A percentile compares a stretch with the other conserved stretches of the same genome.
These are phyloP conservation scores for Lupinus albus DNA, from an alignment of 306 rosid genomes.

Conservation along the genomic window DNA sequence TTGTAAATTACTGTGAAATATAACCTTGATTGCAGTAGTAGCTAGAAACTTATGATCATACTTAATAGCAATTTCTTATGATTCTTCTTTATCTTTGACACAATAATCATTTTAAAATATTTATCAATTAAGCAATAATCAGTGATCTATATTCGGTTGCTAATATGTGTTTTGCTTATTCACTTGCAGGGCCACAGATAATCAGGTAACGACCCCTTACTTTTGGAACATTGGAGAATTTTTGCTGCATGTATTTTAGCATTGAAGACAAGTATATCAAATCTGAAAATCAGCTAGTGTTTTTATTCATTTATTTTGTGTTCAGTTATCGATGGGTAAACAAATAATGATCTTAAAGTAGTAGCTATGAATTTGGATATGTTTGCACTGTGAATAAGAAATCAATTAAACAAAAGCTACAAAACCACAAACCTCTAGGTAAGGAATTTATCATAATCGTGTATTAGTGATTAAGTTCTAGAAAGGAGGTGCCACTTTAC, in stretches of 20 bases:
- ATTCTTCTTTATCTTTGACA: constrained; percentile 18
- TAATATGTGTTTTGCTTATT: constrained; percentile 39
- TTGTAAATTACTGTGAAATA: constrained; percentile 6
- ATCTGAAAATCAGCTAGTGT: constrained; percentile 1
- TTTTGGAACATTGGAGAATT: constrained; percentile 18
- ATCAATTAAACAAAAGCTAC: not conserved
- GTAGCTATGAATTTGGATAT: not conserved
- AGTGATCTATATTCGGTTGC: constrained; percentile 32
- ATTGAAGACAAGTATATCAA: constrained; percentile 13
- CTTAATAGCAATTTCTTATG: not conserved
- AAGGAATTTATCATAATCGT: constrained; percentile 8
- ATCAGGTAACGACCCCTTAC: constrained; percentile 64
- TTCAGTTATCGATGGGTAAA: constrained; percentile 21
- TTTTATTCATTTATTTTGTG: constrained; percentile 8
- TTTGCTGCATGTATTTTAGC: constrained; percentile 10
- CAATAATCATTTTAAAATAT: not conserved
- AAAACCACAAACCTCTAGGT: not conserved
- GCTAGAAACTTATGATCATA: constrained; percentile 7
- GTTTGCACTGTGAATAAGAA: constrained; percentile 8
- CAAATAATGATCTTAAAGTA: constrained; percentile 12
- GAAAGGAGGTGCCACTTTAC: constrained; percentile 18
- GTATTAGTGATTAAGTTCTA: constrained; percentile 23
- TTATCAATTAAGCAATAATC: constrained; percentile 14
- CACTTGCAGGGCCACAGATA: constrained; percentile 88
- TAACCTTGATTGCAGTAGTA: constrained; percentile 8